A percentile compares a stretch with the other conserved stretches of the same genome.
Evolutionary conservation across 139 green algal species (phyloP).

Genomic region (Zygnema circumcarinatum): DNA sequence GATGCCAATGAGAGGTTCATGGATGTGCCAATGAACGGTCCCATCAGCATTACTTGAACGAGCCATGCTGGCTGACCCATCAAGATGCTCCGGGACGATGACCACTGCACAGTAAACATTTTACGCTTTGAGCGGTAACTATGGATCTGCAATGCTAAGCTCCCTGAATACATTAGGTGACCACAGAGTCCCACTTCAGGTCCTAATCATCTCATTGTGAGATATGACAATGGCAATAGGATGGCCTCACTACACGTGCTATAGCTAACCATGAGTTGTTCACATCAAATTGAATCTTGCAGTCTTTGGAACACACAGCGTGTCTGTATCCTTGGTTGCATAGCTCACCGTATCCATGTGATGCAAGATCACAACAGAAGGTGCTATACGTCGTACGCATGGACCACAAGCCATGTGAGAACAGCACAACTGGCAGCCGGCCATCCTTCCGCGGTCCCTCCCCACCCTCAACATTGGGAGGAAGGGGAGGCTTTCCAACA

Average conservation of each 20-base stretch:
- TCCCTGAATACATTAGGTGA: too few species aligned
- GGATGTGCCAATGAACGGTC: neutral
- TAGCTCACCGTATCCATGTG: conserved; percentile 49
- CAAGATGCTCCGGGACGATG: conserved; percentile 11
- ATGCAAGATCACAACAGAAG: conserved; percentile 55
- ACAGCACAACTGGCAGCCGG: conserved; percentile 46
- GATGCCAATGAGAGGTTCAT: conserved; percentile 15
- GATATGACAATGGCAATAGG: too few species aligned
- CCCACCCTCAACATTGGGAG: neutral
- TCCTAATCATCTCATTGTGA: too few species aligned
- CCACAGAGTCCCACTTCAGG: too few species aligned
- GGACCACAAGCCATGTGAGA: conserved; percentile 50
- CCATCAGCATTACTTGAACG: conserved; percentile 6
- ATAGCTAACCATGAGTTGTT: too few species aligned
- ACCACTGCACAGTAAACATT: conserved; percentile 20
- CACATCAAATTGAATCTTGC: neutral
- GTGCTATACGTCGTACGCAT: conserved; percentile 51
- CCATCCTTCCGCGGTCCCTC: neutral
- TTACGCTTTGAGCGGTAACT: too few species aligned
- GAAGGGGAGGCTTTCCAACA: neutral
- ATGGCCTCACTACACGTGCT: too few species aligned
- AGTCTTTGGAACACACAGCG: neutral
- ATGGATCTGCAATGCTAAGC: too few species aligned
- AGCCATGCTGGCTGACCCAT: conserved; percentile 44
- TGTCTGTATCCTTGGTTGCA: neutral